Evolutionary conservation across 495 filamentous ascomycete species (phyloP), one percentile per base, ranked within the genome.

Genomic region (Penicillium pancosmium): DNA sequence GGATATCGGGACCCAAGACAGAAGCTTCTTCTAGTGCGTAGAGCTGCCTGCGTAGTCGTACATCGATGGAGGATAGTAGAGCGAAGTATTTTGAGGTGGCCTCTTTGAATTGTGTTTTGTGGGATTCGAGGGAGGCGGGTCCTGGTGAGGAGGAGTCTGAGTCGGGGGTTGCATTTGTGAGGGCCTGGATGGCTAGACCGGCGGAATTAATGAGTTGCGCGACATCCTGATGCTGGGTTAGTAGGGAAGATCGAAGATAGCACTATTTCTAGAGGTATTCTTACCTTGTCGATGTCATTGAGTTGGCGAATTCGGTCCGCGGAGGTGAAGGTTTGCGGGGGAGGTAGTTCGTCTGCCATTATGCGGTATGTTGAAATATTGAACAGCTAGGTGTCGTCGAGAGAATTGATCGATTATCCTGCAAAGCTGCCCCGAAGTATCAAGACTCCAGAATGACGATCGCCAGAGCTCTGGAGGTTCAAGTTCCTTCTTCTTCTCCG

Each of bases 261-360:
- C 1, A 15, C 16, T 56, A 10, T 3, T 15, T 15, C 18, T 23
- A 15, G 27, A 31, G 12, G 23, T 2, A 2, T 34, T 19, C 38
- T 13, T 73, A 90, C 88, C 68, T 85, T 78, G 73, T 94, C 90
- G 51, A 93, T 88, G 16, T 86, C 82, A 64, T 82, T 86, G 43
- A 97, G 82, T 61, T 93, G 88, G 52, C 86, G 82, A 56, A 97
- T 92, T 53, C 87, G 88, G 66, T 92, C 86, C 6, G 82, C 82
- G 18, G 84, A 80, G 23, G 82, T 88, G 63, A 87, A 87, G 48
- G 74, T 70, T 23, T 65, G 57, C 7, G 55, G 19, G 46, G 46
- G 41, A 44, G 41, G 46, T 27, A 27, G 27, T 36, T 67, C 56
- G 13, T 65, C 69, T n/a, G 50, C 47, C 52, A 59, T 59, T 36